Evolutionary conservation across 495 filamentous ascomycete genomes (phyloP), one percentile per base, ranked within the genome.

Genomic region (Entonaema liquescens): DNA sequence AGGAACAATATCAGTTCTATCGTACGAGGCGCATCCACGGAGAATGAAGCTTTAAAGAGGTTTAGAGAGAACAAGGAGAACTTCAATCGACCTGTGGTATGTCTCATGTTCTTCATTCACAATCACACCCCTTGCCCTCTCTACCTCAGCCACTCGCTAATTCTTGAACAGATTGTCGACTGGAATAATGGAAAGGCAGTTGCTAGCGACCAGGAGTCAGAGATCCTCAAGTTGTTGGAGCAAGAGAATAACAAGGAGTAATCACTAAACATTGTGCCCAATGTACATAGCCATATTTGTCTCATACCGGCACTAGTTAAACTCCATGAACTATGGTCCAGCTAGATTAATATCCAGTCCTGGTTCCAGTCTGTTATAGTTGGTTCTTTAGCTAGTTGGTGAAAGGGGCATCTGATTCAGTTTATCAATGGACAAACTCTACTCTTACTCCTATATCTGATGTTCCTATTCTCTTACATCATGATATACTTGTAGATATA

Each of bases 151-250:
- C 6, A 7, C 3, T 47, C 42, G 38, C 74, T 75, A 36, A 72
- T 25, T 29, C 40, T 31, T 1, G 23, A 56, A 63, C 53, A 94
- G 91, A 87, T 86, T 58, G 96, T 99, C 25, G 95, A 98, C 79
- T 99, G 95, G 96, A 90, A 90, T 67, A 93, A 94, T 80, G 96
- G 95, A 60, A 89, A 87, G 76, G 93, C 89, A 74, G 86, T 92
- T 29, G 83, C 87, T 57, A 92, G 92, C 6, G 90, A 91, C 52
- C 86, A 90, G 67, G 89, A 95, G 82, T 94, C 92, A 12, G 92
- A 92, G 80, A 96, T 97, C 52, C 77, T 96, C 73, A 90, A 89
- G 74, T 87, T 97, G 85, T 79, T 97, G 17, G 63, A 75, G 42
- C 38, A 76, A 40, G 38, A 26, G 17, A 71, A 61, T n/a, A 31